Evolutionary conservation across 73 alveolate genomes (phyloP), one percentile per base, ranked within the genome.

Genomic region (Paraurostyla sp.): DNA sequence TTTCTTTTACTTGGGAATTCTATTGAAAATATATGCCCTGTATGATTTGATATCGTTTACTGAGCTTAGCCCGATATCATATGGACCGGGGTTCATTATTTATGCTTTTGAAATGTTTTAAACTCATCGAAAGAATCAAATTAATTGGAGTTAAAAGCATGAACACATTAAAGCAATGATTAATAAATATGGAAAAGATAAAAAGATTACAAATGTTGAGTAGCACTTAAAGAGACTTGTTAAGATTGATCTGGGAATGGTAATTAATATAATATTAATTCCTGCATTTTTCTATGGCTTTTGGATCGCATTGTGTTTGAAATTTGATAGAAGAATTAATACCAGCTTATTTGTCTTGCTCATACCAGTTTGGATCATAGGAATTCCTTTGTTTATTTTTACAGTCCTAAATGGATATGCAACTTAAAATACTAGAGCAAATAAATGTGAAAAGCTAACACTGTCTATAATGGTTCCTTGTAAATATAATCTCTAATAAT

Each of bases 261-360:
- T 54, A 11, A n/a, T 78, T 7, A 78, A 78, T 51, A 4, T 50
- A 7, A 78, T 78, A 9, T 20, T 78, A 0, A 51, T 78, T 3
- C 89, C 89, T 3, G 89, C 68, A 6, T 78, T 78, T 36, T 78
- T 78, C 62, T 78, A 52, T 78, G 76, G 80, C 41, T 78, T 78
- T 54, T 54, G 76, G 89, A 13, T 51, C 32, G 78, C 78, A 13
- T 41, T 78, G n/a, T 78, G 89, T 60, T 32, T 50, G 89, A 78
- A 62, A 35, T 78, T 78, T 51, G 89, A 78, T 54, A 42, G 68
- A 9, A 0, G 7, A 54, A 51, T 51, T 27, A 1, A 23, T 4
- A 78, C 78, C 4, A 78, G 52, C 40, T 35, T 78, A 22, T 78
- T 78, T 43, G 52, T 78, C 7, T 36, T 78, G 29, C 40, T 78